phyloP scores from a whole-genome alignment of 1,284 basidiomycete species.

The Amylostereum areolatum region DNA sequence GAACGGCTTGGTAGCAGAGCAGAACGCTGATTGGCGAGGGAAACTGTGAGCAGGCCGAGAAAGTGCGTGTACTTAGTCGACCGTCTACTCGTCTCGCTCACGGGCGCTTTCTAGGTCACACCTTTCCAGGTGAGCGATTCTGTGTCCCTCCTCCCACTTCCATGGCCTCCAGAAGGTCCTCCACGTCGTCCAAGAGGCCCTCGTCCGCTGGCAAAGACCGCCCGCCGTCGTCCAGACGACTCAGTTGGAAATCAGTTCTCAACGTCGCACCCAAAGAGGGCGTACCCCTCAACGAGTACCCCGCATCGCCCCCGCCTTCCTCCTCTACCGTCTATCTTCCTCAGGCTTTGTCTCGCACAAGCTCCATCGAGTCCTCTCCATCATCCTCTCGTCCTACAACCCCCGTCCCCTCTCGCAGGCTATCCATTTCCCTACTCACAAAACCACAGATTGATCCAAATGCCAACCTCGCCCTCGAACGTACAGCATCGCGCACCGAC shows the following conservation, averaged over 20 bases:
- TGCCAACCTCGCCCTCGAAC: constrained; percentile 33
- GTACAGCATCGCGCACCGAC: constrained; percentile 32
- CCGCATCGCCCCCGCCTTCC: constrained; percentile 13
- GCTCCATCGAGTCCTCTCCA: constrained; percentile 18
- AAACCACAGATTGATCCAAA: constrained; percentile 38
- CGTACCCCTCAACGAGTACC: constrained; percentile 20
- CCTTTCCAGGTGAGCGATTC: no score
- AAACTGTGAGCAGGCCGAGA: no score
- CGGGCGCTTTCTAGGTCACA: no score
- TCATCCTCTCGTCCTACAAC: constrained; percentile 25
- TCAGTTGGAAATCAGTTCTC: constrained; percentile 26
- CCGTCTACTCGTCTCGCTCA: no score
- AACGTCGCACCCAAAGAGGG: constrained; percentile 26
- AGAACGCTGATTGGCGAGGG: no score
- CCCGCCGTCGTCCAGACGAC: constrained; percentile 18
- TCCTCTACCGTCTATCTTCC: constrained; percentile 12
- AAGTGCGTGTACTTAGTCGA: no score
- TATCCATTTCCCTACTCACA: constrained; percentile 25
- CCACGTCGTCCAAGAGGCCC: no score
- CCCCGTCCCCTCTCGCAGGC: constrained; percentile 23
- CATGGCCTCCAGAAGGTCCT: no score
- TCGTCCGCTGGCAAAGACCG: constrained; percentile 9
- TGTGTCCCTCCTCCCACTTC: no score
- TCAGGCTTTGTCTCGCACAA: constrained; percentile 8
- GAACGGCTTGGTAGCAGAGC: no score